Base-by-base conservation (phyloP, 768 basidiomycete genomes). In the Pleurotus eryngii region DNA sequence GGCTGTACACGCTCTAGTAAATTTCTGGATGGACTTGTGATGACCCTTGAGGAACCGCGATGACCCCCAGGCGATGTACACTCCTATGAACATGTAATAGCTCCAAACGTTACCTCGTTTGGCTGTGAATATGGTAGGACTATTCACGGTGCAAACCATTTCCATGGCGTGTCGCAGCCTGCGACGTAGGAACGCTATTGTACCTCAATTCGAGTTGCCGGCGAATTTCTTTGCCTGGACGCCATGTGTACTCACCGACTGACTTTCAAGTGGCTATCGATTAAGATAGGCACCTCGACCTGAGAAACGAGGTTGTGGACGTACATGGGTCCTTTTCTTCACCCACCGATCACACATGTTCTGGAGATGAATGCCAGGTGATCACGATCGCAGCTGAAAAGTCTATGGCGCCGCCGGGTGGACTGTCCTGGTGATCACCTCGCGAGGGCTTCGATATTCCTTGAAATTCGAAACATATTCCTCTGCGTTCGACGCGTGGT, bases 291-390 rank as follows among this genome's bases (percentile, higher is more conserved):
- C 26, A 12, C 11, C 39, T 17, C 39, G 15, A 54, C 42, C 51
- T 39, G n/a, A 22, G 24, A 38, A 24, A 40, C 9, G 14, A 30
- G 22, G 18, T 54, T 54, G 51, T 54, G 51, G 51, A 54, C 51
- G 51, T 54, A 42, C 51, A 54, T 54, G 42, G 51, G 51, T 54
- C 51, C 51, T 39, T 37, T 17, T 18, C 18, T 54, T 54, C 39
- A 22, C 39, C 51, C 39, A 22, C 39, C 51, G 51, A 54, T 54
- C 51, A 54, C 51, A 38, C 51, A 54, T 54, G 51, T 42, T 54
- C 38, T 50, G 49, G 49, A 27, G 49, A 50, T 50, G 24, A 54
- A 54, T 17, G 38, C 17, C 51, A 54, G 51, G 51, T 54, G 51
- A 54, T 54, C 51, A 54, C 42, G 51, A 54, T 42, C 39, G 51